Base-by-base conservation (phyloP, 148 eudicot genomes). In the Arctostaphylos glauca region DNA sequence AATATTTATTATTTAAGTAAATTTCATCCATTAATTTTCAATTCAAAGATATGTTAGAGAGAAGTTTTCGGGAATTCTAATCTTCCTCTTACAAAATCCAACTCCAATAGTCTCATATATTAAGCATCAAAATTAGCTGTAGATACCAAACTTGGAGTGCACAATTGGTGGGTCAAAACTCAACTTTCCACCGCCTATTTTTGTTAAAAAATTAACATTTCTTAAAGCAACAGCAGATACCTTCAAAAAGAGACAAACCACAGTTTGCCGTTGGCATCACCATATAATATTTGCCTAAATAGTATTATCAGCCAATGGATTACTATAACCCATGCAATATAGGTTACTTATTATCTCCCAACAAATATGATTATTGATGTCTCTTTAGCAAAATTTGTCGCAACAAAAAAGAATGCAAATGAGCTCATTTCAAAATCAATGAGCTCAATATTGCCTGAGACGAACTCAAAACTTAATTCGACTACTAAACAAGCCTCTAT, bases 121-220 rank as follows among this genome's bases (percentile, higher is more conserved):
- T 64, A 46, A 21, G 25, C 18, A n/a, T 6, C 2, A 46, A 60
- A 55, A 47, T 80, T 73, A 80, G 86, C 86, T 84, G 83, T 72
- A 74, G 70, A 83, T 78, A 21, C 74, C 62, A 5, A 38, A 58
- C 19, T 72, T 70, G 81, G 50, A 84, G 53, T 67, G 62, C 82
- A 31, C 79, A 41, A 84, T 84, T 73, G 49, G 77, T 59, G 74
- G 86, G 83, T 84, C 86, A 80, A 84, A 73, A 49, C 18, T 43
- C 58, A 48, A 59, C 38, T 74, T 23, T 47, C 19, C 31, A 9
- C 77, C 4, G 9, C 49, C 2, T 44, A 41, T 71, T 71, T 71
- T 5, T 13, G 1, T 15, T 31, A 38, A 31, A 71, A 43, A 19
- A 16, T 43, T 72, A 71, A 15, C 48, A 16, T 43, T 72, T 43